Percentiles rank a stretch among this genome's conserved stretches.
Evolutionary conservation across 192 early-diverging fungal species (phyloP).

Genomic region (Coemansia sp.): DNA sequence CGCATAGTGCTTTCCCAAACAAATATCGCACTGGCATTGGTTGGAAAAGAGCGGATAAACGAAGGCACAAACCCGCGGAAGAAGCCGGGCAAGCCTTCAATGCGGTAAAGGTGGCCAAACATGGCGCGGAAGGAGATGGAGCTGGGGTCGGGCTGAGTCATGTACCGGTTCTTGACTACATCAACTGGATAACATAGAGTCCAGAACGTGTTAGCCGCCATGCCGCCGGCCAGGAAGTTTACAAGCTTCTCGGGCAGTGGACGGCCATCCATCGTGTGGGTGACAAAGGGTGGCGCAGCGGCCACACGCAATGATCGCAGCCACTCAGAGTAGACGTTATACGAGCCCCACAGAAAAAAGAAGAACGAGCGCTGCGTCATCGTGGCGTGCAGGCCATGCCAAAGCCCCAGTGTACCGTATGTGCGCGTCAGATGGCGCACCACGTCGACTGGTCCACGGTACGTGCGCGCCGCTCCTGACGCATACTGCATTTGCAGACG

Average conservation of each 20-base stretch:
- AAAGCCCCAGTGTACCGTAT: slow-evolving; percentile 79
- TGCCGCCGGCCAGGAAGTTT: slow-evolving; percentile 75
- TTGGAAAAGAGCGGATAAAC: slow-evolving; percentile 90
- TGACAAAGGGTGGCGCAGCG: slow-evolving; percentile 23
- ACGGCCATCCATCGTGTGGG: slow-evolving; percentile 9
- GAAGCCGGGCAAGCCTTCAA: slow-evolving; percentile 80
- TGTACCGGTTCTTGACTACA: slow-evolving; percentile 89
- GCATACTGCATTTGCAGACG: slow-evolving; percentile 75
- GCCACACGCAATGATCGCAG: slow-evolving; percentile 50
- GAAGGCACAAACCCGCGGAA: slow-evolving; percentile 89
- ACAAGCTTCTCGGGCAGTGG: slow-evolving; percentile 60
- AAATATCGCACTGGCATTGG: slow-evolving; percentile 91
- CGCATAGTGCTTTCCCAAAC: slow-evolving; percentile 77
- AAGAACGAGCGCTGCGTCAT: slow-evolving; percentile 88
- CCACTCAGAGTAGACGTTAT: slow-evolving; percentile 56
- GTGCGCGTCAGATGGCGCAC: slow-evolving; percentile 67
- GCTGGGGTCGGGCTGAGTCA: slow-evolving; percentile 82
- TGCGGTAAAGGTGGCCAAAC: slow-evolving; percentile 46
- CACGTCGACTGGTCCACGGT: slow-evolving; percentile 85
- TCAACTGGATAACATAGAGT: slow-evolving; percentile 76
- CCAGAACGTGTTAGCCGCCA: slow-evolving; percentile 92
- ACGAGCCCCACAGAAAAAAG: slow-evolving; percentile 58
- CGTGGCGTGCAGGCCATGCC: slow-evolving; percentile 81
- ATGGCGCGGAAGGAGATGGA: slow-evolving; percentile 52
- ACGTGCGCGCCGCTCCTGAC: slow-evolving; percentile 64